Evolutionary conservation across 176 grass and related monocot genomes (phyloP), one percentile per base, ranked within the genome.

Genomic region (Avena sativa): DNA sequence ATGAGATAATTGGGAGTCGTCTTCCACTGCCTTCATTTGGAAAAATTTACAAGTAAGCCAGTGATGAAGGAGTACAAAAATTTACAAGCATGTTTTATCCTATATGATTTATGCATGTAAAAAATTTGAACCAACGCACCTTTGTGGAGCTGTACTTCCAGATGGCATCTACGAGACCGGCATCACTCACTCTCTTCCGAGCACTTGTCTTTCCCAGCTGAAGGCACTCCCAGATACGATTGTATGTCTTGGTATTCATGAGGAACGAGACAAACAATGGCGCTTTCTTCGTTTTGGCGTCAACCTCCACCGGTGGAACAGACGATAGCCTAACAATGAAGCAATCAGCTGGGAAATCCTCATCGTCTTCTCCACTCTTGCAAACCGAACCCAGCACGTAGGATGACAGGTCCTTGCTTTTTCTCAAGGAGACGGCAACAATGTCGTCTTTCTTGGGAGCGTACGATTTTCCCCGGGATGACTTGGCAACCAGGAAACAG

Each of bases 211-310:
- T 69, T 34, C 65, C 65, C 30, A 69, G 30, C 65, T 69, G 65
- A 69, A 69, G 65, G 32, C 65, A 69, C 32, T 30, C 38, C 65
- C 65, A 69, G 32, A 69, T 38, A 16, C 65, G 32, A 9, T 69
- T 69, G 65, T 69, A 69, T 34, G 65, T 69, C 65, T 69, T 69
- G 30, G 65, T 69, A 34, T 69, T 69, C 30, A 69, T 69, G 65
- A 69, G 65, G 1, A 19, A 69, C 0, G 65, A 69, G 32, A 69
- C 65, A 8, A 69, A 69, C 65, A 69, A 19, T 1, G 32, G 65
- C 0, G 32, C 32, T 9, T 16, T 36, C 15, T 69, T 69, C 15
- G 32, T 69, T 38, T 0, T 1, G 15, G 32, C 15, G 30, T 69
- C 32, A 16, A 38, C 65, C 15, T 69, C 65, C 65, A 69, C 65